Conservation (phyloP, 2,329 filamentous ascomycete species). For the Dendrostoma leiphaemia region DNA sequence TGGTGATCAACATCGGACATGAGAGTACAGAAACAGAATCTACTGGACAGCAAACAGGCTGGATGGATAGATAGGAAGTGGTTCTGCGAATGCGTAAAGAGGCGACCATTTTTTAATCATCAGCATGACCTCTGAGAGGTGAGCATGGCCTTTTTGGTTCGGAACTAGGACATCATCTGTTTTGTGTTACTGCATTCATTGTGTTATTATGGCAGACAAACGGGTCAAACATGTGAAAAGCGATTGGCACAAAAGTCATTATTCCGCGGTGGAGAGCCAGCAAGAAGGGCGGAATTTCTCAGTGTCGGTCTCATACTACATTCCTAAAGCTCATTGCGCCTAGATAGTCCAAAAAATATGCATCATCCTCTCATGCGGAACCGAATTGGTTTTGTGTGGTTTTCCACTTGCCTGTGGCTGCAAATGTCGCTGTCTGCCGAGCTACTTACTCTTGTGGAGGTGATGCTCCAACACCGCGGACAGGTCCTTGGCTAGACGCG, state of each 20-base stretch:
- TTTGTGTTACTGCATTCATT: slow-evolving; percentile 33
- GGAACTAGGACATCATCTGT: slow-evolving; percentile 23
- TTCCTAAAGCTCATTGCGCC: slow-evolving; percentile 16
- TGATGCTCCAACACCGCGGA: too few relatives aligned
- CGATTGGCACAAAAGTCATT: slow-evolving; percentile 14
- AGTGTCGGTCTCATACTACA: slow-evolving; percentile 6
- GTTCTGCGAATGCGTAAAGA: slow-evolving; percentile 6
- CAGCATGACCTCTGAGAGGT: slow-evolving; percentile 17
- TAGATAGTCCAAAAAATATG: slow-evolving; percentile 18
- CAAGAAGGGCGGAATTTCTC: neutral
- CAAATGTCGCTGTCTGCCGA: too few relatives aligned
- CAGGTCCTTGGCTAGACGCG: too few relatives aligned
- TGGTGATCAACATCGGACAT: slow-evolving; percentile 1
- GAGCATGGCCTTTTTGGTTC: slow-evolving; percentile 28
- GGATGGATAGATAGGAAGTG: slow-evolving; percentile 2
- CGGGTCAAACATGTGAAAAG: slow-evolving; percentile 14
- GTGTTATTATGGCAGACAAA: slow-evolving; percentile 19
- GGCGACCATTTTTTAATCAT: slow-evolving; percentile 22
- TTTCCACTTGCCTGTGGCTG: too few relatives aligned
- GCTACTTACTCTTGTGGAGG: too few relatives aligned
- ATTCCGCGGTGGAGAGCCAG: slow-evolving; percentile 9
- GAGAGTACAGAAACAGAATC: neutral
- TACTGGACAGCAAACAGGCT: neutral
- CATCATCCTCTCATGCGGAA: slow-evolving; percentile 7
- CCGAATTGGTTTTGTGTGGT: neutral